phyloP scores from a whole-genome alignment of 2,329 filamentous ascomycete genomes.

The Colletotrichum sidae region DNA sequence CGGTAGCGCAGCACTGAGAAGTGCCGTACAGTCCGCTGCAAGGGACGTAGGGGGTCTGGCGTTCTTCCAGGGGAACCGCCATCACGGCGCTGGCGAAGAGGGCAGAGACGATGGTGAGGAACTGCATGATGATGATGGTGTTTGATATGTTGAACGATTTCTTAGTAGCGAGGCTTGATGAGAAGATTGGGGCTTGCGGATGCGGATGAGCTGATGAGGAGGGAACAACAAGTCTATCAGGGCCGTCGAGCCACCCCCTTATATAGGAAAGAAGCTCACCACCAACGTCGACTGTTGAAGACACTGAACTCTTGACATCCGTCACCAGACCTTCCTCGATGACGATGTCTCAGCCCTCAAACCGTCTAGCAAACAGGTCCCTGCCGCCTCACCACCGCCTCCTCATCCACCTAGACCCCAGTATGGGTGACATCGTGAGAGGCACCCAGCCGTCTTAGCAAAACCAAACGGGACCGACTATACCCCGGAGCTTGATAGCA shows the following conservation, averaged over 20 bases:
- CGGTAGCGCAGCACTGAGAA: constrained; percentile 70
- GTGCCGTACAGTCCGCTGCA: constrained; percentile 57
- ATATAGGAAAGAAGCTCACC: constrained; percentile 25
- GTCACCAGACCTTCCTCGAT: constrained; percentile 27
- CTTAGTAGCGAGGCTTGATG: neutral
- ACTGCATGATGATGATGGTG: constrained; percentile 30
- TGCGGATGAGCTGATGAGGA: constrained; percentile 20
- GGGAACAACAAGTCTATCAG: neutral
- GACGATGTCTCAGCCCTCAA: constrained; percentile 20
- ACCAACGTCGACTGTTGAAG: no score
- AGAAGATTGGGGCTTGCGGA: neutral
- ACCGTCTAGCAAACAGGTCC: neutral
- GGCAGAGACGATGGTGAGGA: constrained; percentile 32
- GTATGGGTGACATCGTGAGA: constrained; percentile 31
- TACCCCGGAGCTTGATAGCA: constrained; percentile 15
- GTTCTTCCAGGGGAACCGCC: constrained; percentile 47
- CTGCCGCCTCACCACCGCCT: constrained; percentile 7
- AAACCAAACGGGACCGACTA: constrained; percentile 3
- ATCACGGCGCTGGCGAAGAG: constrained; percentile 42
- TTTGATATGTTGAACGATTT: neutral
- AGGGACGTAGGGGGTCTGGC: constrained; percentile 51
- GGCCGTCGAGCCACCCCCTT: neutral
- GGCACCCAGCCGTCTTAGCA: constrained; percentile 11
- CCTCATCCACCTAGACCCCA: neutral
- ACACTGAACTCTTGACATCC: constrained; percentile 23